Conservation (phyloP, 352 stramenopile genomes). For the Globisporangium splendens region DNA sequence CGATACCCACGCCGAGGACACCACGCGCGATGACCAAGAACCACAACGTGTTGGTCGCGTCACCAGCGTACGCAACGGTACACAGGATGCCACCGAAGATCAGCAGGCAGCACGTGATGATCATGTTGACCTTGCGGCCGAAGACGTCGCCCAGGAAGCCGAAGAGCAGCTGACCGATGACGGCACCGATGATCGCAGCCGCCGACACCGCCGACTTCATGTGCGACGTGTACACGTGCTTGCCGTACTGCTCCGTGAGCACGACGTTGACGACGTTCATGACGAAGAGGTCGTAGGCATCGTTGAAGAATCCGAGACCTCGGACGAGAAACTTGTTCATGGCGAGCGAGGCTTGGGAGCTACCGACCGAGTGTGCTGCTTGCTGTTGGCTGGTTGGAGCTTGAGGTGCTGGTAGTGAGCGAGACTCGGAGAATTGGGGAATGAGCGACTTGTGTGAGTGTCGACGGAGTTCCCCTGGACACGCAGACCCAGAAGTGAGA, state of each 20-base stretch:
- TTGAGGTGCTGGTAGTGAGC: too few relatives aligned
- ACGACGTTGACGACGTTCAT: constrained; percentile 83
- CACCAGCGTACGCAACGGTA: constrained; percentile 44
- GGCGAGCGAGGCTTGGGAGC: too few relatives aligned
- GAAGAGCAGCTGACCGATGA: constrained; percentile 57
- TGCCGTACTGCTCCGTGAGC: constrained; percentile 64
- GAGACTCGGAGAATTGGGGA: too few relatives aligned
- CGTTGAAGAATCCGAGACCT: too few relatives aligned
- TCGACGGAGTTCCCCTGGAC: too few relatives aligned
- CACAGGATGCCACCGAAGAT: constrained; percentile 68
- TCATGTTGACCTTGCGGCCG: constrained; percentile 63
- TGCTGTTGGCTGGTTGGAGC: too few relatives aligned
- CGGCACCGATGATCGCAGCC: constrained; percentile 46
- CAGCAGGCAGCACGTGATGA: constrained; percentile 56
- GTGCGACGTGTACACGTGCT: constrained; percentile 51
- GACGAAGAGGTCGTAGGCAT: too few relatives aligned
- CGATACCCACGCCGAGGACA: constrained; percentile 64
- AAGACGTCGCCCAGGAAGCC: constrained; percentile 66
- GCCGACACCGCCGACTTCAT: constrained; percentile 66
- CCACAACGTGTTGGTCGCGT: constrained; percentile 39
- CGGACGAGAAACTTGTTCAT: constrained; percentile 69
- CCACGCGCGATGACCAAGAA: constrained; percentile 54
- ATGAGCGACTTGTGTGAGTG: too few relatives aligned
- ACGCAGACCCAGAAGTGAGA: too few relatives aligned
- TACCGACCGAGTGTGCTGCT: too few relatives aligned